Evolutionary conservation across 768 basidiomycete genomes (phyloP), one percentile per base, ranked within the genome.

Genomic region (Russula griseocarnosa): DNA sequence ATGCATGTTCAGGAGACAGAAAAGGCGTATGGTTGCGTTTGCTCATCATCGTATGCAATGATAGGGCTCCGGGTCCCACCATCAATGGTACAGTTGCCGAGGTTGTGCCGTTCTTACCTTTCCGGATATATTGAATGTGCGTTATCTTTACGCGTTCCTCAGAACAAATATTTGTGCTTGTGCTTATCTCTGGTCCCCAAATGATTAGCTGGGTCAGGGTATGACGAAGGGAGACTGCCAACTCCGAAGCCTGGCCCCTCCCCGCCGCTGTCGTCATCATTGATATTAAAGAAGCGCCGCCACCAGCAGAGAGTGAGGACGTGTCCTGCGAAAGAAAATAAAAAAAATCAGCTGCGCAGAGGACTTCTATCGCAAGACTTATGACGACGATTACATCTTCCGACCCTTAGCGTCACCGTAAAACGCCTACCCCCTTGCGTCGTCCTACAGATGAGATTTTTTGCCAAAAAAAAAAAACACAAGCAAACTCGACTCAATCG

Each of bases 211-310:
- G 59, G 64, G 32, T 46, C 34, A 55, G 55, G 64, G 64, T 16
- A 65, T 65, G 64, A 65, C 64, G 64, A 52, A 50, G n/a, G 55
- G 18, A n/a, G 1, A 26, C 26, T 28, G 11, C 44, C 55, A 61
- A 65, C 55, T 57, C 64, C 64, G 59, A 61, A 60, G 59, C 16
- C 60, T 61, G 60, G 64, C 14, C 59, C 22, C 10, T 38, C 16
- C 14, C 36, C 47, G 58, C 53, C 53, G 46, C 54, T 60, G 58
- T 34, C 63, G 63, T 65, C 63, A 65, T 65, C 38, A 28, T 22
- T 51, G 47, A 51, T 55, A 53, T 59, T 38, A 49, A 42, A 56
- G 62, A 53, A 66, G 61, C 55, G 28, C 16, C 18, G 28, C 9
- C 18, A 5, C 5, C 38, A 11, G 38, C 38, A n/a, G 34, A 47